Evolutionary conservation across 352 stramenopile genomes (phyloP), one percentile per base, ranked within the genome.

Genomic region (Globisporangium canariense): DNA sequence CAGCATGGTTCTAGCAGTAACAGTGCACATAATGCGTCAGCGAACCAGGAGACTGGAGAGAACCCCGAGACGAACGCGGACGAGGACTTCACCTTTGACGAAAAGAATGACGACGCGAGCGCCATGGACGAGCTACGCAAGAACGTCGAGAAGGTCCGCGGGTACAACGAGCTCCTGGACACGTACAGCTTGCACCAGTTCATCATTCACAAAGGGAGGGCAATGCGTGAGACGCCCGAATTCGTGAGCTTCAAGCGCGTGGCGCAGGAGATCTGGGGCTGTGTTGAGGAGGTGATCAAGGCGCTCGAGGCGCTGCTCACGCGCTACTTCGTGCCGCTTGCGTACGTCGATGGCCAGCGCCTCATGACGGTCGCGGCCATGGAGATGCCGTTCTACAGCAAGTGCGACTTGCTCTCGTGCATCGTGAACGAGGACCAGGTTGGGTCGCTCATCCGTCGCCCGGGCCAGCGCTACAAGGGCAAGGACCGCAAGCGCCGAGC

Each of bases 341-440:
- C 90, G 7, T 90, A 96, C 58, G 68, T 97, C 30, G 87, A 97
- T 69, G 89, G 91, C 3, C 78, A 93, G 61, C 78, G 85, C 22
- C 67, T 97, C 25, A 68, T 91, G 53, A 69, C 79, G 13, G 70
- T 97, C 20, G 88, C 90, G 20, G 67, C 70, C 22, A 92, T 91
- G 60, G 84, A 84, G 13, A 65, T 86, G 45, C 49, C 70, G 32
- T 64, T 65, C 41, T 88, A 81, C 63, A 72, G 69, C n/a, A 80
- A 72, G 10, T 53, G 47, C 4, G 88, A 97, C 50, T 64, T 97
- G 57, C 67, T 96, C 36, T 70, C 68, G 7, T 97, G 89, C 46
- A 79, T 97, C 28, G 74, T 90, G 40, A 97, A 97, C 73, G 75
- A 91, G 54, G 90, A 96, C 58, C 88, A 97, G 60, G 84, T 97